Conservation (phyloP, 176 grass and related monocot species). For the Musa itinerans region DNA sequence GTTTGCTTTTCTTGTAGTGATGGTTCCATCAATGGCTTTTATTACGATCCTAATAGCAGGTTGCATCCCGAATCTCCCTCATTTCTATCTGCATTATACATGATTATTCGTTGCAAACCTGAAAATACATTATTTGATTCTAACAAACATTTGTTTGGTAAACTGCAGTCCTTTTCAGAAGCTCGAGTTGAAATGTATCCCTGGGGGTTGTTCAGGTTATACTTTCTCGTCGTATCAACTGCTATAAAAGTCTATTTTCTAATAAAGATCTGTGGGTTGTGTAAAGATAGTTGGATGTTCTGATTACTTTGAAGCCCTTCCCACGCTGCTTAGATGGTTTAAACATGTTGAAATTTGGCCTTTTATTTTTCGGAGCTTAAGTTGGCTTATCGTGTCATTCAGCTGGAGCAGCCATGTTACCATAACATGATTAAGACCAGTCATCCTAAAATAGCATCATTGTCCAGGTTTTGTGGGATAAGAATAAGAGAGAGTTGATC, state of each 20-base stretch:
- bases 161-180: conserved; percentile 86
- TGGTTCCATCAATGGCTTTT: conserved; percentile 88
- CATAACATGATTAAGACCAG: too few relatives aligned
- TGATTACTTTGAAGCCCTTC: too few relatives aligned
- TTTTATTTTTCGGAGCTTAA: too few relatives aligned
- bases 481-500: too few relatives aligned
- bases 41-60: conserved; percentile 99
- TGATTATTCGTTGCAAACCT: neutral
- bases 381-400: too few relatives aligned
- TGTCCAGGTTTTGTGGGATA: too few relatives aligned
- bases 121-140: neutral
- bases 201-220: conserved; percentile 62
- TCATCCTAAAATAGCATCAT: too few relatives aligned
- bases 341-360: too few relatives aligned
- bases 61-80: conserved; percentile 1
- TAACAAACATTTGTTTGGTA: neutral
- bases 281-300: neutral
- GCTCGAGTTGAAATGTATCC: conserved; percentile 89
- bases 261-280: neutral
- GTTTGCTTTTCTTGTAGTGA: conserved; percentile 97
- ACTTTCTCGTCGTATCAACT: conserved; percentile 97
- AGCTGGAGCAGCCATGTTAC: too few relatives aligned
- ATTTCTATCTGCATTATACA: neutral
- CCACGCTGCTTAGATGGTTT: too few relatives aligned
- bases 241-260: conserved; percentile 28